These are phyloP conservation scores for Phytophthora macrochlamydospora DNA, from an alignment of 352 stramenopile species.

Conservation along the genomic window DNA sequence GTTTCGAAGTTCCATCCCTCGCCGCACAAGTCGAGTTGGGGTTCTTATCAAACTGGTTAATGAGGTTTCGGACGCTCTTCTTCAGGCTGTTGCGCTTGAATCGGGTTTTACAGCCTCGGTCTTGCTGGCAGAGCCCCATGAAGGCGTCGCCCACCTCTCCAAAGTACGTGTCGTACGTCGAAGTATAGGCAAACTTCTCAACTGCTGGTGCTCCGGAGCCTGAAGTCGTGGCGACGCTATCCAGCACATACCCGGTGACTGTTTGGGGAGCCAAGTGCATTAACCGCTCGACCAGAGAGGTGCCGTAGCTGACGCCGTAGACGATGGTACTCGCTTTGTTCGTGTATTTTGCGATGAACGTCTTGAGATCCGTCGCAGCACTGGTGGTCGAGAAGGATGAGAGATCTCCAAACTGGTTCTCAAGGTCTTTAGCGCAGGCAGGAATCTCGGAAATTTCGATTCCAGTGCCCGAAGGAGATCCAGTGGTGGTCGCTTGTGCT, in stretches of 20 bases:
- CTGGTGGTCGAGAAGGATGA: constrained; percentile 54
- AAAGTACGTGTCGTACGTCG: constrained; percentile 46
- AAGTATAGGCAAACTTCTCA: constrained; percentile 39
- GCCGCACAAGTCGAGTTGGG: constrained; percentile 28
- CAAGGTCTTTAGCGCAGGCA: constrained; percentile 41
- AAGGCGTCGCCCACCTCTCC: constrained; percentile 42
- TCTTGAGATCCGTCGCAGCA: constrained; percentile 41
- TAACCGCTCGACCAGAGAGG: constrained; percentile 45
- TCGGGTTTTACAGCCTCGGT: constrained; percentile 21
- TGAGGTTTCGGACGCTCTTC: constrained; percentile 23
- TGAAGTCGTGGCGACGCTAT: constrained; percentile 37
- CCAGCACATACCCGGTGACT: constrained; percentile 54
- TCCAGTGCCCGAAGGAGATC: constrained; percentile 29
- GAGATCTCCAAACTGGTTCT: constrained; percentile 48
- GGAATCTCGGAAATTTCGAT: constrained; percentile 38
- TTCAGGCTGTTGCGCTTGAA: constrained; percentile 26
- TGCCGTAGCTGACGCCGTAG: constrained; percentile 59
- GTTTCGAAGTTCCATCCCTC: constrained; percentile 4
- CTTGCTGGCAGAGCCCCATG: constrained; percentile 24
- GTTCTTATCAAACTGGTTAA: constrained; percentile 30
- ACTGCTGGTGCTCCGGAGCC: constrained; percentile 28
- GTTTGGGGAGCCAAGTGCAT: constrained; percentile 50
- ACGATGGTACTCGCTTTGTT: constrained; percentile 33
- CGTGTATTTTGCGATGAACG: constrained; percentile 37
- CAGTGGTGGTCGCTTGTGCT: constrained; percentile 38